phyloP scores from a whole-genome alignment of 2,329 filamentous ascomycete genomes.

The Aspergillus viridinutans region DNA sequence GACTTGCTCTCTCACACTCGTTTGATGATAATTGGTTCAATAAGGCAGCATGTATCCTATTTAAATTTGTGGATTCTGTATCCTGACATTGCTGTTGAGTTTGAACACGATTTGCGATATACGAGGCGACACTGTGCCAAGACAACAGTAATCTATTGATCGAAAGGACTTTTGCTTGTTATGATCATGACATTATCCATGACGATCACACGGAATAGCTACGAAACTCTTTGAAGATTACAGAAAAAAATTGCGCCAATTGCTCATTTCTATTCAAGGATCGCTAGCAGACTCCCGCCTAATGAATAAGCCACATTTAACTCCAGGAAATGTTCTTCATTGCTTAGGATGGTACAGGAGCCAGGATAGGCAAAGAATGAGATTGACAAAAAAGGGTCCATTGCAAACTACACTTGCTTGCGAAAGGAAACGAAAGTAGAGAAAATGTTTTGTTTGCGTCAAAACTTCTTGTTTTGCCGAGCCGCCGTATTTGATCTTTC shows the following conservation, averaged over 20 bases:
- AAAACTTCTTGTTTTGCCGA: neutral
- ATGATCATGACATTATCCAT: too few species aligned
- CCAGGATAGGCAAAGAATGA: conserved; percentile 9
- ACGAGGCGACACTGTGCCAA: neutral
- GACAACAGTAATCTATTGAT: neutral
- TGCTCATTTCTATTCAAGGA: neutral
- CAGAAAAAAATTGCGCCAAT: neutral
- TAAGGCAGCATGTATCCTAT: neutral
- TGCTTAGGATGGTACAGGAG: conserved; percentile 16
- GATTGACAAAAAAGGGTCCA: conserved; percentile 11
- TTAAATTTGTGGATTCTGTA: neutral
- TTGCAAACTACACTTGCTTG: neutral
- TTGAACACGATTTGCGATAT: neutral
- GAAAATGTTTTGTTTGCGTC: neutral
- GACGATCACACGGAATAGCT: neutral
- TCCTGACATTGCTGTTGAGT: neutral
- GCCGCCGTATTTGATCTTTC: neutral
- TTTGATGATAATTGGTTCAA: neutral
- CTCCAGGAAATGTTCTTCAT: neutral
- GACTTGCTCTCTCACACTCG: neutral
- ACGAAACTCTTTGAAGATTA: neutral
- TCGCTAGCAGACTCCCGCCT: neutral
- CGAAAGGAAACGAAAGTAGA: conserved; percentile 12
- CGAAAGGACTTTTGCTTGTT: too few species aligned
- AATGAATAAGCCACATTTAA: neutral